Evolutionary conservation across 1,284 basidiomycete genomes (phyloP).

Genomic region (Trichosporon inkin): DNA sequence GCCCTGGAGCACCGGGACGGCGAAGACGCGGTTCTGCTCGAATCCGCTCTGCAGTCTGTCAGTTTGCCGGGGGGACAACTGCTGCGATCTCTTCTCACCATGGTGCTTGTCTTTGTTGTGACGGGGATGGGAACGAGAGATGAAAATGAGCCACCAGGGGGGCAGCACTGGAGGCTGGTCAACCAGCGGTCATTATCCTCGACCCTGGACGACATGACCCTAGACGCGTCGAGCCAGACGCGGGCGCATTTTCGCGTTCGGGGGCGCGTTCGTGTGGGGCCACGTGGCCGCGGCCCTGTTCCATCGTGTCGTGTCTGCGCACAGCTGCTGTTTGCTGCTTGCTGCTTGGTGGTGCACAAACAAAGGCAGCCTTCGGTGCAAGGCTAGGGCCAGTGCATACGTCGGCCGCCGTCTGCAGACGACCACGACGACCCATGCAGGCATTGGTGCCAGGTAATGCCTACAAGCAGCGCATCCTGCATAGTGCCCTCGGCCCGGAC

Average conservation of each 20-base stretch:
- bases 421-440: too few relatives aligned
- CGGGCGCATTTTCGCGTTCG: conserved; percentile 2
- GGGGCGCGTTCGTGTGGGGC: not conserved
- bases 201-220: not conserved
- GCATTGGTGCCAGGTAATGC: too few relatives aligned
- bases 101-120: conserved; percentile 4
- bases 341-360: too few relatives aligned
- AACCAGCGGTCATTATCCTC: not conserved
- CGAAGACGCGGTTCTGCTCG: conserved; percentile 72
- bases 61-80: not conserved
- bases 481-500: not conserved
- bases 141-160: not conserved
- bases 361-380: too few relatives aligned
- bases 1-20: conserved; percentile 66
- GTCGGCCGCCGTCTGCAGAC: too few relatives aligned
- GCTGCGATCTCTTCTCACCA: not conserved
- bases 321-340: too few relatives aligned
- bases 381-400: too few relatives aligned
- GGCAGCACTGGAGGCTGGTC: not conserved
- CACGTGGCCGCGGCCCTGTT: too few relatives aligned
- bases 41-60: conserved; percentile 58
- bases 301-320: too few relatives aligned
- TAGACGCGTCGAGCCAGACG: not conserved
- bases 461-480: too few relatives aligned
- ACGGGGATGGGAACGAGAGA: not conserved